Conservation (phyloP, 2,329 filamentous ascomycete genomes). For the Fusarium xyrophilum region DNA sequence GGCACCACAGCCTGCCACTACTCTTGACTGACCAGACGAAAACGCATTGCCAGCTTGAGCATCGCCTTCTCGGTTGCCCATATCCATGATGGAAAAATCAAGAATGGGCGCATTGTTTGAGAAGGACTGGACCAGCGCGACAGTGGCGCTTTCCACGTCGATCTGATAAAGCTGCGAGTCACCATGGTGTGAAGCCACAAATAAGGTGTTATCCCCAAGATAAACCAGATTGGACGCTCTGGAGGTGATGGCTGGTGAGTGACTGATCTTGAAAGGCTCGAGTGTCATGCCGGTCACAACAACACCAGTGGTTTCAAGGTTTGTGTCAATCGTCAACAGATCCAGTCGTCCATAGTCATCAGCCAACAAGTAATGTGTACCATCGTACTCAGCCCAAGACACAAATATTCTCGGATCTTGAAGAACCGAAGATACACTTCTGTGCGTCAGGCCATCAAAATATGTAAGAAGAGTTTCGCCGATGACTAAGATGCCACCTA, state of each 20-base stretch:
- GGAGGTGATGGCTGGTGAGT: constrained; percentile 60
- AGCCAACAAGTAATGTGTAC: constrained; percentile 82
- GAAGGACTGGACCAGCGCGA: constrained; percentile 73
- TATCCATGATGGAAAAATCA: constrained; percentile 95
- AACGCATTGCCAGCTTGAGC: constrained; percentile 82
- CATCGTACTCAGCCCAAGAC: constrained; percentile 87
- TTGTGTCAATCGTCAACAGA: constrained; percentile 78
- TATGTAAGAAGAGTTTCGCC: constrained; percentile 86
- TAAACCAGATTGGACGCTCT: constrained; percentile 82
- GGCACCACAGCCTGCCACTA: constrained; percentile 91
- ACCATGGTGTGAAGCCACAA: constrained; percentile 90
- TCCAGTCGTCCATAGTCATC: constrained; percentile 91
- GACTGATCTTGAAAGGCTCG: constrained; percentile 49
- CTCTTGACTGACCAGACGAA: constrained; percentile 90
- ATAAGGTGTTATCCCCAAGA: constrained; percentile 74
- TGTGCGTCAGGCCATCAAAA: constrained; percentile 77
- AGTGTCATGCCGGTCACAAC: constrained; percentile 78
- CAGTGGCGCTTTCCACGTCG: constrained; percentile 50
- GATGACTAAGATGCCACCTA: constrained; percentile 75
- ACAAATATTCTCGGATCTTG: constrained; percentile 84
- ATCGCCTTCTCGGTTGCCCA: constrained; percentile 84
- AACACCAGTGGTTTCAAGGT: constrained; percentile 67
- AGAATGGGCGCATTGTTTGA: constrained; percentile 87
- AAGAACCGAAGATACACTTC: constrained; percentile 69
- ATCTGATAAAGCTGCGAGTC: constrained; percentile 83